These are phyloP conservation scores for Sphaerobolus stellatus DNA, from an alignment of 1,284 basidiomycete species.

Conservation along the genomic window DNA sequence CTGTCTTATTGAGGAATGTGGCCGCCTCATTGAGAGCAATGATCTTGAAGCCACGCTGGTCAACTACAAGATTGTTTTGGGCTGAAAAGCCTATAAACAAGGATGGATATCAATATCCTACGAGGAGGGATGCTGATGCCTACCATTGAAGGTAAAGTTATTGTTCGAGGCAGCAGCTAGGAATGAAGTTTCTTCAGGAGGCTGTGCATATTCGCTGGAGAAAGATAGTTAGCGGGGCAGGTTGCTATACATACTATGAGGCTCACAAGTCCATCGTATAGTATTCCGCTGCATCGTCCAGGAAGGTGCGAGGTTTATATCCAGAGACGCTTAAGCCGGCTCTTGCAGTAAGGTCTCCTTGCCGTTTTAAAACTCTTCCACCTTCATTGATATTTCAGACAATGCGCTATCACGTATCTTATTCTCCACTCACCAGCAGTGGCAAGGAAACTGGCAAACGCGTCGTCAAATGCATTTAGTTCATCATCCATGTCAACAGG, in stretches of 20 bases:
- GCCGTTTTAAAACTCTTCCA: background rate
- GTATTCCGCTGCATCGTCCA: slow-evolving; percentile 53
- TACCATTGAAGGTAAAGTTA: slow-evolving; percentile 60
- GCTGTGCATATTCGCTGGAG: slow-evolving; percentile 55
- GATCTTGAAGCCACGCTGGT: slow-evolving; percentile 61
- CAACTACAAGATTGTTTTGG: slow-evolving; percentile 53
- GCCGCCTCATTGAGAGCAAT: slow-evolving; percentile 56
- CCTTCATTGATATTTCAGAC: background rate
- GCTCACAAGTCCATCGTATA: slow-evolving; percentile 35
- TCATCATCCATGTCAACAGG: slow-evolving; percentile 7
- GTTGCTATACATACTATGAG: background rate
- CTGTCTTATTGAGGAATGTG: slow-evolving; percentile 46
- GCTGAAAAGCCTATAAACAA: slow-evolving; percentile 49
- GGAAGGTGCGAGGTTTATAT: slow-evolving; percentile 40
- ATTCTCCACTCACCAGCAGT: slow-evolving; percentile 2
- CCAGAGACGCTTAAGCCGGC: slow-evolving; percentile 50
- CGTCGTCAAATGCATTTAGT: slow-evolving; percentile 6
- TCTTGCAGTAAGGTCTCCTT: slow-evolving; percentile 43
- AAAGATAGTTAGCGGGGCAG: slow-evolving; percentile 23
- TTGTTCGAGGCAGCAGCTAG: slow-evolving; percentile 60
- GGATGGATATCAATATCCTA: background rate
- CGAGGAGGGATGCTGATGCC: background rate
- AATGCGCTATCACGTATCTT: background rate
- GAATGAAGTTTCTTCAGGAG: slow-evolving; percentile 61
- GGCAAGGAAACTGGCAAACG: slow-evolving; percentile 3